These are phyloP conservation scores for Pyrus communis DNA, from an alignment of 306 rosid species.

Conservation along the genomic window DNA sequence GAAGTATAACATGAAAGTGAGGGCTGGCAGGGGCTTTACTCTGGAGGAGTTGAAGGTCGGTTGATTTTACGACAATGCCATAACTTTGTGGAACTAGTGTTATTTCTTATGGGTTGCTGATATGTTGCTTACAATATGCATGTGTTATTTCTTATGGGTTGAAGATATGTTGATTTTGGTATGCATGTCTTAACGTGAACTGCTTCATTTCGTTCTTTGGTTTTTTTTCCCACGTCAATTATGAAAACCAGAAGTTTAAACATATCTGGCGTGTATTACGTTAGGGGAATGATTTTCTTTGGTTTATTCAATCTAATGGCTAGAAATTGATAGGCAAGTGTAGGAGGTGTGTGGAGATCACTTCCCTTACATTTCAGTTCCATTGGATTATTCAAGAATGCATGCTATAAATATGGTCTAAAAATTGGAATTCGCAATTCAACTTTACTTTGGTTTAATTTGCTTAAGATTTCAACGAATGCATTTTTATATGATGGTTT, in stretches of 20 bases:
- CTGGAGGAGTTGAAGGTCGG: constrained; percentile 21
- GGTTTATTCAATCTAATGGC: too few relatives aligned
- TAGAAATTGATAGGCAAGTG: too few relatives aligned
- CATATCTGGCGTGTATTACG: neutral
- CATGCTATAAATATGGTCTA: neutral
- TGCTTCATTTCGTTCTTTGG: neutral
- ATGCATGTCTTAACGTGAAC: too few relatives aligned
- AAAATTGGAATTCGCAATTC: neutral
- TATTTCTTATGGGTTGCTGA: neutral
- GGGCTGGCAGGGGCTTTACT: constrained; percentile 61
- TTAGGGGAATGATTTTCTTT: too few relatives aligned
- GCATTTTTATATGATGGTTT: too few relatives aligned
- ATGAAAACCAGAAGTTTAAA: neutral
- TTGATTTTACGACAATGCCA: neutral
- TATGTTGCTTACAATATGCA: neutral
- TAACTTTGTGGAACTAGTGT: neutral
- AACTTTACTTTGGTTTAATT: neutral
- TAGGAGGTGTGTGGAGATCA: neutral
- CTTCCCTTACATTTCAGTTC: neutral
- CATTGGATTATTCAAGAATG: too few relatives aligned
- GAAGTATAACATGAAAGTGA: constrained; percentile 65
- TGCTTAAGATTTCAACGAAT: neutral
- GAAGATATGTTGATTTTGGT: too few relatives aligned
- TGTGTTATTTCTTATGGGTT: neutral
- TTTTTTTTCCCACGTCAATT: neutral